Base-by-base conservation (phyloP, 495 filamentous ascomycete genomes). In the Lepidopterella palustris region DNA sequence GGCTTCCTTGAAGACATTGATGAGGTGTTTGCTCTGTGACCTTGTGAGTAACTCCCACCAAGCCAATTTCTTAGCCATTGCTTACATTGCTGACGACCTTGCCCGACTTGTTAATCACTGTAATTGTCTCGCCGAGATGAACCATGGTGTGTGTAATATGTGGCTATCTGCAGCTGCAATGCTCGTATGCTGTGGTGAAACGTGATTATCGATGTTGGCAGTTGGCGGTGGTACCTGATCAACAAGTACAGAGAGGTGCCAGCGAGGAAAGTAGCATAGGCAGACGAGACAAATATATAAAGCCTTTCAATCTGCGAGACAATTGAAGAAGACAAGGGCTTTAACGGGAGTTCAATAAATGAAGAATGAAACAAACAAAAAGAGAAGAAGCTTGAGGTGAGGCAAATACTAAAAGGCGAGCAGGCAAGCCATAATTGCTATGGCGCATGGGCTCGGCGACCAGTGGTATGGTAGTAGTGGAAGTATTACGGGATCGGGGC, bases 31-130 rank as follows among this genome's bases (percentile, higher is more conserved):
- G 72, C 87, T 89, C 90, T 96, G 71, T 5, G 49, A 53, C 42
- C 53, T 15, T 40, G 54, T 53, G 77, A 60, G 75, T 72, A 63
- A 66, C 28, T 13, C 27, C 3, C 13, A 28, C 4, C n/a, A 39
- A 39, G n/a, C 20, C 20, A n/a, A 35, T 23, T 24, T 48, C 4
- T 15, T 26, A 10, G 47, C 28, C 9, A 21, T 5, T 24, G 75
- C 88, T 73, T 81, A 93, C 90, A 57, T 87, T 93, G 79, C 86
- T 92, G 53, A 96, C 88, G 8, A 95, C 84, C 79, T 96, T 92
- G 58, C 90, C 90, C 59, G 90, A 95, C 68, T 87, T 88, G 76
- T 96, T 92, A 73, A 96, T 83, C 57, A 96, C 88, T 55, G 89
- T 89, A 68, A 96, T 86, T 40, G 89, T 89, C 75, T 96, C 76